phyloP scores from a whole-genome alignment of 2,329 filamentous ascomycete species.

The Coniella lustricola region DNA sequence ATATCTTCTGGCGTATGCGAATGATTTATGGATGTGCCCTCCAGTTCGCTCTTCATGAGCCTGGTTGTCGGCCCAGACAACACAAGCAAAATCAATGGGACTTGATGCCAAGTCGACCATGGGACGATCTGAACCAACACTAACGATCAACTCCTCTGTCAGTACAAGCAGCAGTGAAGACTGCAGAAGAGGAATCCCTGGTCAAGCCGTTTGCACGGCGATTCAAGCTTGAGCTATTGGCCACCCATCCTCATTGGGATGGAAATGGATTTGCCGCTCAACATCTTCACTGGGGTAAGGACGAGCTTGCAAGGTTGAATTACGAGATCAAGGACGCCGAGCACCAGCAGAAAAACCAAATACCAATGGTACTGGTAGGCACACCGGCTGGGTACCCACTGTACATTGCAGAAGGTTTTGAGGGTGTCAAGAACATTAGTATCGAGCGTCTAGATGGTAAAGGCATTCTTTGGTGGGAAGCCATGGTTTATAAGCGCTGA shows the following conservation, averaged over 20 bases:
- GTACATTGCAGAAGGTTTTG: constrained; percentile 6
- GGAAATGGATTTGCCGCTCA: constrained; percentile 9
- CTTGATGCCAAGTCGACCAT: no score
- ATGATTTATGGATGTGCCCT: no score
- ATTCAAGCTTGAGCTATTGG: constrained; percentile 5
- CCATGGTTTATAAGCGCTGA: neutral
- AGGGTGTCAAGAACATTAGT: constrained; percentile 5
- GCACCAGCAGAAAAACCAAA: no score
- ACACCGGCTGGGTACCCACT: constrained; percentile 13
- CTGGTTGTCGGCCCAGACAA: no score
- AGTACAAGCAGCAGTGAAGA: neutral
- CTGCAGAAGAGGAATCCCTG: neutral
- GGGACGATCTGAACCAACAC: no score
- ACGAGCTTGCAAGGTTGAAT: constrained; percentile 1
- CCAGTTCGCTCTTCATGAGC: no score
- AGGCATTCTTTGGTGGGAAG: constrained; percentile 6
- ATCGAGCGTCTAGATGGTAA: constrained; percentile 9
- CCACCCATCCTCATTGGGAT: constrained; percentile 13
- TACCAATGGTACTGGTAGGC: constrained; percentile 12
- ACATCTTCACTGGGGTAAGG: constrained; percentile 10
- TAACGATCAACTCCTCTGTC: no score
- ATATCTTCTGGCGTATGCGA: no score
- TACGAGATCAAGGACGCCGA: neutral
- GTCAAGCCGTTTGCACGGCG: neutral
- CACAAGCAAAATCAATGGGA: no score